A percentile compares a stretch with the other conserved stretches of the same genome.
These are phyloP conservation scores for Brachypodium distachyon DNA, from an alignment of 202 grass and related monocot species.

Conservation along the genomic window DNA sequence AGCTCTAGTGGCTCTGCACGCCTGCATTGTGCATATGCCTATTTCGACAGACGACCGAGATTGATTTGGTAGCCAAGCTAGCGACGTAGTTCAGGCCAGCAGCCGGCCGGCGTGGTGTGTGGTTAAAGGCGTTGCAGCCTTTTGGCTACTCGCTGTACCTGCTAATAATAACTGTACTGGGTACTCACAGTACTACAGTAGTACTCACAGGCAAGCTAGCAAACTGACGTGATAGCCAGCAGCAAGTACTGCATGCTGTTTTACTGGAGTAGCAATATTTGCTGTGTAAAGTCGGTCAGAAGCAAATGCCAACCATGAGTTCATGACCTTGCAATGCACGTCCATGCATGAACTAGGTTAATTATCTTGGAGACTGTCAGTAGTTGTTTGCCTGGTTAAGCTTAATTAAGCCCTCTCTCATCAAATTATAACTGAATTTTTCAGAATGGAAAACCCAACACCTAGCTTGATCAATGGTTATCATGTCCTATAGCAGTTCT, in stretches of 20 bases:
- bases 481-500: no score
- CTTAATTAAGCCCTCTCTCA: no score
- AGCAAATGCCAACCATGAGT: background rate
- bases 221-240: conserved; percentile 5
- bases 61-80: background rate
- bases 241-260: no score
- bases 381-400: no score
- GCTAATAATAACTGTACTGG: conserved; percentile 4
- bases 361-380: no score
- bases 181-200: conserved; percentile 9
- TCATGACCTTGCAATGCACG: no score
- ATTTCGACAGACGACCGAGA: background rate
- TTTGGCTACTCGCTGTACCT: background rate
- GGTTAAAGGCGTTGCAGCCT: conserved; percentile 43
- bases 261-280: no score
- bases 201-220: background rate
- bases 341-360: no score
- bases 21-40: background rate
- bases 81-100: background rate
- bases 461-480: no score
- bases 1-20: background rate
- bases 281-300: no score
- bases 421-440: no score
- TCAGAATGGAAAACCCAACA: no score
- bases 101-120: background rate